Evolutionary conservation across 1,284 basidiomycete species (phyloP).

Genomic region (Irpex sp.): DNA sequence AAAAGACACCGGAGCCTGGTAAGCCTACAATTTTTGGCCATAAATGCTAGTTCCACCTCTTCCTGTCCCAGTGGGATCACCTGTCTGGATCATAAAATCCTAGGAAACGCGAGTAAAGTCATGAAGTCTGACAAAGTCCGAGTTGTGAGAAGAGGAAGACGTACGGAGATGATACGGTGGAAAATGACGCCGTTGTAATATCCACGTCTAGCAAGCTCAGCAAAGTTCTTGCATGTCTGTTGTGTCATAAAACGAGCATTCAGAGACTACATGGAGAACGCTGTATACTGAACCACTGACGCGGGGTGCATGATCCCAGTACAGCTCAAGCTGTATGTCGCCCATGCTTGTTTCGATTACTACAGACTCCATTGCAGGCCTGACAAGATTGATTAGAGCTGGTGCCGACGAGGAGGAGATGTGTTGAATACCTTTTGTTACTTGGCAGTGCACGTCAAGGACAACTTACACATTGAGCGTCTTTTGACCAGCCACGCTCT

Average conservation of each 20-base stretch:
- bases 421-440: background rate
- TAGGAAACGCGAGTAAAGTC: slow-evolving; percentile 24
- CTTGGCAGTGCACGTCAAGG: background rate
- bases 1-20: background rate
- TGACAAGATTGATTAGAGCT: slow-evolving; percentile 4
- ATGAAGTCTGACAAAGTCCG: slow-evolving; percentile 6
- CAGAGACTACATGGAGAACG: slow-evolving; percentile 6
- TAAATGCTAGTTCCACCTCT: slow-evolving; percentile 92
- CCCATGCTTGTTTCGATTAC: slow-evolving; percentile 86
- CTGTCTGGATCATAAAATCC: slow-evolving; percentile 97
- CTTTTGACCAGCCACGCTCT: background rate
- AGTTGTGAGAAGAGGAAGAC: slow-evolving; percentile 26
- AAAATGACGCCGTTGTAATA: slow-evolving; percentile 88
- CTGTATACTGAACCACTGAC: slow-evolving; percentile 37
- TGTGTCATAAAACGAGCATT: slow-evolving; percentile 12
- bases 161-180: slow-evolving; percentile 84
- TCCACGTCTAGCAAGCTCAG: slow-evolving; percentile 78
- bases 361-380: slow-evolving; percentile 49
- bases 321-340: slow-evolving; percentile 86
- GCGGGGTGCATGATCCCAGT: slow-evolving; percentile 87
- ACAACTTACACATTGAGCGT: background rate
- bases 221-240: slow-evolving; percentile 94
- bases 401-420: background rate
- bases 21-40: slow-evolving; percentile 80
- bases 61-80: slow-evolving; percentile 94